Percentiles rank a stretch among this genome's conserved stretches.
These are phyloP conservation scores for Neurospora discreta DNA, from an alignment of 495 filamentous ascomycete genomes.

Conservation along the genomic window DNA sequence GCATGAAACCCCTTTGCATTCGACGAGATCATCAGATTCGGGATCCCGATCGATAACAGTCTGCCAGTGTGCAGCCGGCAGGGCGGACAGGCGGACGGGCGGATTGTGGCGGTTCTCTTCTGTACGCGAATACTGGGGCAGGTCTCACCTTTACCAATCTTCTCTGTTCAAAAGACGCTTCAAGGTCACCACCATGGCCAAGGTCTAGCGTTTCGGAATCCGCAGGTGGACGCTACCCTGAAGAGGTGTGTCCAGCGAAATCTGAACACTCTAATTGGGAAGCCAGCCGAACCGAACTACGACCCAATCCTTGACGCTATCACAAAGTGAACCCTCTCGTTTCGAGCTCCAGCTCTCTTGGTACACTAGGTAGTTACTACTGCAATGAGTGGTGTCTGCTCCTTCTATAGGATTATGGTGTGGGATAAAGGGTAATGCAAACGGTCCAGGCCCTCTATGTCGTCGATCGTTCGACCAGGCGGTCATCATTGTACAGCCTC, in stretches of 20 bases:
- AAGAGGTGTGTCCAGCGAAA: background rate
- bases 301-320: background rate
- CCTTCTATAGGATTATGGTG: background rate
- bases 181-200: background rate
- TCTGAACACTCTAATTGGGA: background rate
- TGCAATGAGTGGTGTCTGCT: background rate
- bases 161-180: background rate
- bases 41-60: background rate
- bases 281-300: background rate
- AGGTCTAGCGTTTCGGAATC: background rate
- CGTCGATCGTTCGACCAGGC: background rate
- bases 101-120: background rate
- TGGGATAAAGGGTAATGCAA: background rate
- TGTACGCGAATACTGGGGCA: background rate
- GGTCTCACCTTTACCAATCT: background rate
- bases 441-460: background rate
- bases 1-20: background rate
- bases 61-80: background rate
- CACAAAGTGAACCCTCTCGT: background rate
- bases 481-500: background rate
- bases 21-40: background rate
- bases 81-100: background rate
- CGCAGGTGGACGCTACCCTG: background rate
- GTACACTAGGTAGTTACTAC: background rate
- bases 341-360: background rate